Evolutionary conservation across 2,329 filamentous ascomycete genomes (phyloP), one percentile per base, ranked within the genome.

Genomic region (Stemphylium lycopersici): DNA sequence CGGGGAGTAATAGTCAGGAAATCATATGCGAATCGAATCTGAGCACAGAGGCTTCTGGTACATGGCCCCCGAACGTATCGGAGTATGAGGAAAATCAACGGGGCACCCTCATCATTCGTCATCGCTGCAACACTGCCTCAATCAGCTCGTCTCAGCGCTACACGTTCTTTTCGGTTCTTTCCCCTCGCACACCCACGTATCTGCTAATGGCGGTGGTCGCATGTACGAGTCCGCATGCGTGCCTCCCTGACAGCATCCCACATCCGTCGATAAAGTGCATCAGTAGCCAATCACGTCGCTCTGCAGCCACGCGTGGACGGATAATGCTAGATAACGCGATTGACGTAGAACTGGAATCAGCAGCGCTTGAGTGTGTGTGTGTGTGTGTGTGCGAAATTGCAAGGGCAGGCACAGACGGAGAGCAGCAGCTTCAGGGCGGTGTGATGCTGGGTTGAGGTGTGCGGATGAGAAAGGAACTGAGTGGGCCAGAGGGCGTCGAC

Each of bases 251-350:
- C 61, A 59, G 53, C 61, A 57, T 24, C 49, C 47, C 41, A 45
- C 58, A 50, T 48, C 39, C 47, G 49, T 46, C 46, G 57, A 64
- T 64, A 61, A 57, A 61, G 45, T 24, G 46, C 29, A 12, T 20
- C 26, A 24, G 34, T 13, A 42, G 59, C 70, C 71, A 73, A 73
- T 72, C 58, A 66, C 31, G 41, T 4, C 29, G 59, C 18, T 29
- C 31, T 24, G n/a, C 31, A 41, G 51, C 42, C 41, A 36, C 48
- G 31, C 56, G 56, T 58, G 55, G 52, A 52, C 44, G 29, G 24
- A 46, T 42, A 32, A 56, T 55, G 61, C 56, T 46, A 67, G 64
- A 66, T 68, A 66, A 70, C 56, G 64, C 64, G 65, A 61, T 62
- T 63, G 61, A 56, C 55, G 58, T 59, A 57, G 20, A 34, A 37